Base-by-base conservation (phyloP, 805 yeast genomes). In the Candida vaughaniae region DNA sequence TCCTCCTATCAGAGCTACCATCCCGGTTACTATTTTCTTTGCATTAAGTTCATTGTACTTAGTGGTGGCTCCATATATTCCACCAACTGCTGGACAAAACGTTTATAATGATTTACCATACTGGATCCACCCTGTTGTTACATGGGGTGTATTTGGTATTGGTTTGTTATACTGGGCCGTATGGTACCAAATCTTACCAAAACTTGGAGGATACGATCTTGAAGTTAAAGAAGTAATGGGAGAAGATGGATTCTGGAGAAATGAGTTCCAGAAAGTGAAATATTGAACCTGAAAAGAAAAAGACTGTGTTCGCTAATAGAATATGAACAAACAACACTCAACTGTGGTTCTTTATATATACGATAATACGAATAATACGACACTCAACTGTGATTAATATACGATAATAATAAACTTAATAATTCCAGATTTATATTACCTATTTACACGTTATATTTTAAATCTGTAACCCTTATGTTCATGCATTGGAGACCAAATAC, bases 401-500 rank as follows among this genome's bases (percentile, higher is more conserved):
- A 22, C n/a, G n/a, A n/a, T n/a, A n/a, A n/a, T n/a, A n/a, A 11
- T 12, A n/a, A n/a, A n/a, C n/a, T n/a, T n/a, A 29, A 16, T 29
- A 15, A 16, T 29, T 29, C 7, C 6, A 12, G 6, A 16, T 12
- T 12, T 12, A 29, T 29, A 8, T 16, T 9, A 6, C 7, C 6
- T 22, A 44, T 44, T 47, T 53, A n/a, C n/a, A n/a, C n/a, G n/a
- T 41, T 53, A 68, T 36, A 68, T 65, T 41, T 57, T 61, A 45
- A 59, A 66, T 51, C 74, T 66, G 44, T 61, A 46, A n/a, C 49
- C 56, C 55, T 66, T 68, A 27, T 59, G 56, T 34, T 76, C 82
- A 56, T 90, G 96, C 69, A 91, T 72, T 41, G 99, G 99, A 31
- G 97, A 89, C 99, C 99, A 93, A 33, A 93, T 74, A 54, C 99